phyloP scores from a whole-genome alignment of 2,329 filamentous ascomycete genomes.

The Venturia effusa region DNA sequence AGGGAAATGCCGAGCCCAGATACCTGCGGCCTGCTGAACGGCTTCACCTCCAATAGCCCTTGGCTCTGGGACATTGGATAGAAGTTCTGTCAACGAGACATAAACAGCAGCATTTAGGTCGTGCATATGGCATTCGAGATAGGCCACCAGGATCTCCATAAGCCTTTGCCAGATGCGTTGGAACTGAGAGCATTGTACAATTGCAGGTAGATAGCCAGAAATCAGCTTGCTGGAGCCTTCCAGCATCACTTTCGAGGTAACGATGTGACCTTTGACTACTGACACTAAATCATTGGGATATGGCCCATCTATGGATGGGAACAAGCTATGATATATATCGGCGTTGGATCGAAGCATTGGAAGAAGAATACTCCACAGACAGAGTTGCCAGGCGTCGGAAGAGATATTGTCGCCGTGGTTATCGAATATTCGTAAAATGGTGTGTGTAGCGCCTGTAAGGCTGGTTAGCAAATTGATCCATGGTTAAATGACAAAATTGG shows the following conservation, averaged over 20 bases:
- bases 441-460: constrained; percentile 82
- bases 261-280: constrained; percentile 21
- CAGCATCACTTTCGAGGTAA: constrained; percentile 29
- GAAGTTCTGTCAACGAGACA: constrained; percentile 26
- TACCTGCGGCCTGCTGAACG: constrained; percentile 22
- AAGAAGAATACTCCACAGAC: constrained; percentile 71
- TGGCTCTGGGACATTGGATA: constrained; percentile 22
- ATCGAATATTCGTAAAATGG: constrained; percentile 81
- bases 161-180: constrained; percentile 65
- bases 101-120: constrained; percentile 33
- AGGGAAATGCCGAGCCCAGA: constrained; percentile 26
- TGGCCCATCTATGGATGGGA: not conserved
- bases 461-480: not conserved
- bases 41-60: constrained; percentile 18
- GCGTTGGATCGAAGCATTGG: constrained; percentile 45
- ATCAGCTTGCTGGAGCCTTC: constrained; percentile 63
- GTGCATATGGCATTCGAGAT: constrained; percentile 29
- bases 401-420: constrained; percentile 75
- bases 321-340: not conserved
- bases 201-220: constrained; percentile 62
- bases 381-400: constrained; percentile 71
- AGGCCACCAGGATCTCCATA: constrained; percentile 53
- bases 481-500: not conserved
- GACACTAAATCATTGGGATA: constrained; percentile 14
- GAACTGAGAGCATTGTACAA: constrained; percentile 57